These are phyloP conservation scores for Salvia miltiorrhiza DNA, from an alignment of 257 asterid species.

Conservation along the genomic window DNA sequence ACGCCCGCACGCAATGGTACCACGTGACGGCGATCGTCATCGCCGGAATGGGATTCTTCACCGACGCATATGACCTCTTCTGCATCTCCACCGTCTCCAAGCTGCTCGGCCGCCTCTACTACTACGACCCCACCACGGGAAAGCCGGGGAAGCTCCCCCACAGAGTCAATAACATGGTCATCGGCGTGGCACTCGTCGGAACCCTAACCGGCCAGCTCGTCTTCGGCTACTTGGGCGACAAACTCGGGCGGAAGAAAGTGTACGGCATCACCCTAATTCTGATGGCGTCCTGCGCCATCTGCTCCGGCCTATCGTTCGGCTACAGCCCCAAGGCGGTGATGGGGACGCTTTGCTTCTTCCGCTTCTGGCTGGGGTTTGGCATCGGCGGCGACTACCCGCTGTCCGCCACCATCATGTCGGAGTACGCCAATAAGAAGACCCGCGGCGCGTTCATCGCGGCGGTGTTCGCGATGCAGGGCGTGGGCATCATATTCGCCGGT, in stretches of 20 bases:
- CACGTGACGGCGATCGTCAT: slow-evolving; percentile 33
- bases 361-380: slow-evolving; percentile 44
- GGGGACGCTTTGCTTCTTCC: slow-evolving; percentile 33
- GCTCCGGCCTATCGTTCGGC: slow-evolving; percentile 38
- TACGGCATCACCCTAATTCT: slow-evolving; percentile 34
- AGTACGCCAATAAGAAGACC: slow-evolving; percentile 36
- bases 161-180: slow-evolving; percentile 25
- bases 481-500: slow-evolving; percentile 37
- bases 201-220: slow-evolving; percentile 32
- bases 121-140: slow-evolving; percentile 19
- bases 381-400: slow-evolving; percentile 44
- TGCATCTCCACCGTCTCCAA: slow-evolving; percentile 36
- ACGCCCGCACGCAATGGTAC: slow-evolving; percentile 35
- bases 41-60: slow-evolving; percentile 42
- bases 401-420: slow-evolving; percentile 41
- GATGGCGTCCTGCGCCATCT: slow-evolving; percentile 31
- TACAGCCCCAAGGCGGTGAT: slow-evolving; percentile 26
- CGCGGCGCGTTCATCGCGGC: slow-evolving; percentile 35
- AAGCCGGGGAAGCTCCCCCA: slow-evolving; percentile 36
- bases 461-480: slow-evolving; percentile 43
- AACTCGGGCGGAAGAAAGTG: slow-evolving; percentile 32
- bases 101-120: slow-evolving; percentile 35
- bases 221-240: slow-evolving; percentile 33
- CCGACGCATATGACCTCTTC: slow-evolving; percentile 37
- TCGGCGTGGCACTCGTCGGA: slow-evolving; percentile 35